Percentiles rank a stretch among this genome's conserved stretches.
phyloP scores from a whole-genome alignment of 2,329 filamentous ascomycete species.

The Malbranchea zuffiana region DNA sequence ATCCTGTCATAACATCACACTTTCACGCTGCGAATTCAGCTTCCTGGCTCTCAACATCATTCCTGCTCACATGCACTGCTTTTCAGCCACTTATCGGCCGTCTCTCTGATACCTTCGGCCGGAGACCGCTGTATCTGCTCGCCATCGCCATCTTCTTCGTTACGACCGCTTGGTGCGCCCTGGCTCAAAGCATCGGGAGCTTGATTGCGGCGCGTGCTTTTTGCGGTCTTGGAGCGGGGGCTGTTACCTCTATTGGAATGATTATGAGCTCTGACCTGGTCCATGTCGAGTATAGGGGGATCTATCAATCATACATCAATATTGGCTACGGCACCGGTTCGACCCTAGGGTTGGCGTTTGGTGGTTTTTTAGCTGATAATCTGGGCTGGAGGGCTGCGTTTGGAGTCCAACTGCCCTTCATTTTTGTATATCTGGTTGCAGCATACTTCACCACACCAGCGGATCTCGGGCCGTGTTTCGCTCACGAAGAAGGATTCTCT shows the following conservation, averaged over 20 bases:
- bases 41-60: slow-evolving; percentile 72
- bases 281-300: slow-evolving; percentile 51
- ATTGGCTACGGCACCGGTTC: slow-evolving; percentile 28
- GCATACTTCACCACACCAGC: slow-evolving; percentile 32
- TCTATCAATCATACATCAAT: slow-evolving; percentile 36
- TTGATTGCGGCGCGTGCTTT: slow-evolving; percentile 62
- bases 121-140: slow-evolving; percentile 56
- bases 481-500: slow-evolving; percentile 31
- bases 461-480: slow-evolving; percentile 36
- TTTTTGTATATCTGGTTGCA: slow-evolving; percentile 25
- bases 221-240: slow-evolving; percentile 63
- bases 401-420: slow-evolving; percentile 41
- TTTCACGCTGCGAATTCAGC: slow-evolving; percentile 68
- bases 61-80: slow-evolving; percentile 63
- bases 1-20: slow-evolving; percentile 71
- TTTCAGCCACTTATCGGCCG: slow-evolving; percentile 66
- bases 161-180: slow-evolving; percentile 59
- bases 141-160: slow-evolving; percentile 51
- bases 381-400: slow-evolving; percentile 36
- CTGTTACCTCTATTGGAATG: slow-evolving; percentile 53
- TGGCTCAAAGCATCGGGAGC: slow-evolving; percentile 56
- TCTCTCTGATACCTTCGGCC: slow-evolving; percentile 61
- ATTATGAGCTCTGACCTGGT: slow-evolving; percentile 58
- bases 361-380: slow-evolving; percentile 30
- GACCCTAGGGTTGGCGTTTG: slow-evolving; percentile 31